Base-by-base conservation (phyloP, 768 basidiomycete species). In the Trametes cinnabarina region DNA sequence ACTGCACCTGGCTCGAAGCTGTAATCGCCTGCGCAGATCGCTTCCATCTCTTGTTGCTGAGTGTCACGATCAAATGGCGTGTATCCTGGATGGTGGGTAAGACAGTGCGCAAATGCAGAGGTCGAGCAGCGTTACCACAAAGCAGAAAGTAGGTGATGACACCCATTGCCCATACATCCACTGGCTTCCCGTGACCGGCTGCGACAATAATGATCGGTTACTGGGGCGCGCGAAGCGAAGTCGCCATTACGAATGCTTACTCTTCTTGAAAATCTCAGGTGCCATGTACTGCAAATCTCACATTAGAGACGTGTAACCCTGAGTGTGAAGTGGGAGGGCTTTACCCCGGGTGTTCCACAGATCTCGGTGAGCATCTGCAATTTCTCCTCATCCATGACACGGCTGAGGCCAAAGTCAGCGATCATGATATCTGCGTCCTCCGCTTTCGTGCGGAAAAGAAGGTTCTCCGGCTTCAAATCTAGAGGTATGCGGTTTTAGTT, bases 401-500 rank as follows among this genome's bases (percentile, higher is more conserved):
- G 85, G 68, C 88, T 88, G 57, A 97, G 80, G 17, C 95, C 96
- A 70, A 99, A 99, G 73, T 99, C 96, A 0, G 96, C 96, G 57
- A 99, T 87, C 87, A 97, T 92, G 66, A 99, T 88, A 67, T 96
- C 94, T 15, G 94, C 88, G 40, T 93, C 91, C 71, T 98, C 94
- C 5, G 83, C 88, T 63, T 83, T 81, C 15, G 89, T 87, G 56
- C 91, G 87, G 86, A 98, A 99, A 30, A 99, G 80, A 22, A 99
- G 83, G 74, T 99, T 99, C 77, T 99, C 96, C 3, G 96, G 96
- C 74, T 99, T 99, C 60, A 99, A 76, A 69, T 99, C 95, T 90
- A 61, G 12, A 32, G 23, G 48, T 55, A 25, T 32, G 30, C n/a
- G n/a, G n/a, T n/a, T 32, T 32, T 32, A 55, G 54, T 26, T 47